These are phyloP conservation scores for Colletotrichum gloeosporioides DNA, from an alignment of 2,329 filamentous ascomycete species.

Conservation along the genomic window DNA sequence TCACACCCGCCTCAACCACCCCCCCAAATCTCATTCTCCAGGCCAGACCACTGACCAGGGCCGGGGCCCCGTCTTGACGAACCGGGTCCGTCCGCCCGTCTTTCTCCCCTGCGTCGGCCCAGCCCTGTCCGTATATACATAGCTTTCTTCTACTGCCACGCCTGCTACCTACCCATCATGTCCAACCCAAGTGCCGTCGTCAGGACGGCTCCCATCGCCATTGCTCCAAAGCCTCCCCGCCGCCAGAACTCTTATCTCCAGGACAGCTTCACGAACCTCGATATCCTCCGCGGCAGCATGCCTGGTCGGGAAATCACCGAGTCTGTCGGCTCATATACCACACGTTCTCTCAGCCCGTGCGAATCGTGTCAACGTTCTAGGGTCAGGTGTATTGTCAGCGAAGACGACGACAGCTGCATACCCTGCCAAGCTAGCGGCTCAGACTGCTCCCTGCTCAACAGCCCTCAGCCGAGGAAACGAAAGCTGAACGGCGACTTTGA, in stretches of 20 bases:
- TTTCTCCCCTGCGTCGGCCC: slow-evolving; percentile 31
- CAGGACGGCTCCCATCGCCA: slow-evolving; percentile 69
- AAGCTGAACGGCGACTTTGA: slow-evolving; percentile 72
- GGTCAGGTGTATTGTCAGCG: slow-evolving; percentile 75
- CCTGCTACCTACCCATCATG: slow-evolving; percentile 46
- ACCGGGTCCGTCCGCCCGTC: slow-evolving; percentile 21
- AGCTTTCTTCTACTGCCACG: slow-evolving; percentile 14
- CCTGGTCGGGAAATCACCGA: slow-evolving; percentile 59
- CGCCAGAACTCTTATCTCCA: slow-evolving; percentile 48
- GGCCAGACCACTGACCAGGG: slow-evolving; percentile 12
- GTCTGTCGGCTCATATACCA: slow-evolving; percentile 43
- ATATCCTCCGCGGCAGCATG: slow-evolving; percentile 53
- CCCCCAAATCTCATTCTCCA: slow-evolving; percentile 7
- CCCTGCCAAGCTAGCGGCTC: slow-evolving; percentile 80
- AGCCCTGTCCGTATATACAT: slow-evolving; percentile 28
- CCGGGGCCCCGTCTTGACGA: slow-evolving; percentile 23
- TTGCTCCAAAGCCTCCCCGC: slow-evolving; percentile 64
- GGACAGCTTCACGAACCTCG: slow-evolving; percentile 51
- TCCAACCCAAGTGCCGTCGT: slow-evolving; percentile 59
- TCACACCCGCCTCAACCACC: slow-evolving; percentile 1
- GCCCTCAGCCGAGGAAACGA: slow-evolving; percentile 79
- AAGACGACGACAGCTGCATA: slow-evolving; percentile 75
- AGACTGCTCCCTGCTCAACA: slow-evolving; percentile 80
- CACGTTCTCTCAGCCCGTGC: slow-evolving; percentile 61
- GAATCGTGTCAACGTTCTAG: slow-evolving; percentile 78